phyloP scores from a whole-genome alignment of 2,329 filamentous ascomycete genomes.

The Drechslera avenae region DNA sequence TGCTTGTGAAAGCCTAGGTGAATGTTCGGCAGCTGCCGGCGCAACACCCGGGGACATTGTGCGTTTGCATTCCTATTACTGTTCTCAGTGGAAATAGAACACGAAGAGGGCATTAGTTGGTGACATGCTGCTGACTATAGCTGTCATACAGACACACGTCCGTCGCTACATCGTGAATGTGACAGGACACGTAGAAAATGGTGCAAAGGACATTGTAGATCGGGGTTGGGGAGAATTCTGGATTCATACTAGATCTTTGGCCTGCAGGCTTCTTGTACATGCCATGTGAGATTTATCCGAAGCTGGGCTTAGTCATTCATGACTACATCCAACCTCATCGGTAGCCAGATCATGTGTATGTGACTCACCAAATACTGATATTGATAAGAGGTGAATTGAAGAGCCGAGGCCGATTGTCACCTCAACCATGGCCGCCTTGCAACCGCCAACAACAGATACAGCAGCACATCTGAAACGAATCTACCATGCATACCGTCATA shows the following conservation, averaged over 20 bases:
- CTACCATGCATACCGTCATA: constrained; percentile 19
- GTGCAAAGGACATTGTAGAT: constrained; percentile 31
- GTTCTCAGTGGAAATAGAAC: too few species aligned
- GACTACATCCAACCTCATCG: constrained; percentile 54
- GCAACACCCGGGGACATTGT: constrained; percentile 44
- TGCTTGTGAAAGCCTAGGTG: constrained; percentile 36
- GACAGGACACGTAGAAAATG: constrained; percentile 32
- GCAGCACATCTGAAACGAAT: constrained; percentile 10
- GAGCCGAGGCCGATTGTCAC: background rate
- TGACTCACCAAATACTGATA: background rate
- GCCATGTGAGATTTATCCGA: too few species aligned
- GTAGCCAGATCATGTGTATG: background rate
- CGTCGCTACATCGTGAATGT: constrained; percentile 46
- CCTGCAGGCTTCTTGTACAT: too few species aligned
- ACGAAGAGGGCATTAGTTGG: background rate
- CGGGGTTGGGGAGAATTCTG: constrained; percentile 36
- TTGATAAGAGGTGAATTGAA: background rate
- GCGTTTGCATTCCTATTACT: background rate
- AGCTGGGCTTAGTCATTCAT: constrained; percentile 41
- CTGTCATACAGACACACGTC: constrained; percentile 29
- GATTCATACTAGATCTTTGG: too few species aligned
- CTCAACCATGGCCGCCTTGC: background rate
- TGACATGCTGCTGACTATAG: background rate
- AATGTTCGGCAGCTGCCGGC: constrained; percentile 34
- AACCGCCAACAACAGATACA: background rate